phyloP scores from a whole-genome alignment of 1,284 basidiomycete species.

The Veloporphyrellus conicus region DNA sequence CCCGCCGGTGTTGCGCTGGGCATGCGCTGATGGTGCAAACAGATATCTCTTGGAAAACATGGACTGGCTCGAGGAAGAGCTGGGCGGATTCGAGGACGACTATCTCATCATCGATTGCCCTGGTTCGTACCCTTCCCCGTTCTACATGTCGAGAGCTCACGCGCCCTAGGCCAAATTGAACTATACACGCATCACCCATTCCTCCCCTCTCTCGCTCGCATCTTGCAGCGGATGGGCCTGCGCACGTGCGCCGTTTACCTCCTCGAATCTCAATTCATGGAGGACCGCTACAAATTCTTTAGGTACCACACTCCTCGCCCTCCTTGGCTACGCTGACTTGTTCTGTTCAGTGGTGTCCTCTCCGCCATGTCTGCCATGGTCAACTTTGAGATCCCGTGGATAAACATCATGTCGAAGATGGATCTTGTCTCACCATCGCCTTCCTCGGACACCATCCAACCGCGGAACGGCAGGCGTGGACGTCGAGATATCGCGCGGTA shows the following conservation, averaged over 20 bases:
- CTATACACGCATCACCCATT: slow-evolving; percentile 98
- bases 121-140: slow-evolving; percentile 46
- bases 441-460: slow-evolving; percentile 47
- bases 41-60: slow-evolving; percentile 96
- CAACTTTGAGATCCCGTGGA: slow-evolving; percentile 92
- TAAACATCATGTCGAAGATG: slow-evolving; percentile 99
- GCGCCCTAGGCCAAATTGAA: slow-evolving; percentile 84
- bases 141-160: slow-evolving; percentile 13
- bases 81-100: slow-evolving; percentile 93
- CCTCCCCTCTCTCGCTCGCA: slow-evolving; percentile 80
- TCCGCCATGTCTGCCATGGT: slow-evolving; percentile 99
- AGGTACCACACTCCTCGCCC: slow-evolving; percentile 44
- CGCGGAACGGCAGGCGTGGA: slow-evolving; percentile 66
- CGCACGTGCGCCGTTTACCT: slow-evolving; percentile 85
- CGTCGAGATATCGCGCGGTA: slow-evolving; percentile 84
- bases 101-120: slow-evolving; percentile 98
- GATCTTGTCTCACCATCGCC: slow-evolving; percentile 77
- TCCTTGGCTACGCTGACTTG: slow-evolving; percentile 4
- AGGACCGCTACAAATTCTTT: slow-evolving; percentile 98
- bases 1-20: neutral
- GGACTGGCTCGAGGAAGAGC: slow-evolving; percentile 98
- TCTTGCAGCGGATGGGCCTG: slow-evolving; percentile 68
- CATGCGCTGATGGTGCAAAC: slow-evolving; percentile 1
- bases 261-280: slow-evolving; percentile 98
- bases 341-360: slow-evolving; percentile 75